Evolutionary conservation across 1,284 basidiomycete species (phyloP), one percentile per base, ranked within the genome.

Genomic region (Trichosporon asahii): DNA sequence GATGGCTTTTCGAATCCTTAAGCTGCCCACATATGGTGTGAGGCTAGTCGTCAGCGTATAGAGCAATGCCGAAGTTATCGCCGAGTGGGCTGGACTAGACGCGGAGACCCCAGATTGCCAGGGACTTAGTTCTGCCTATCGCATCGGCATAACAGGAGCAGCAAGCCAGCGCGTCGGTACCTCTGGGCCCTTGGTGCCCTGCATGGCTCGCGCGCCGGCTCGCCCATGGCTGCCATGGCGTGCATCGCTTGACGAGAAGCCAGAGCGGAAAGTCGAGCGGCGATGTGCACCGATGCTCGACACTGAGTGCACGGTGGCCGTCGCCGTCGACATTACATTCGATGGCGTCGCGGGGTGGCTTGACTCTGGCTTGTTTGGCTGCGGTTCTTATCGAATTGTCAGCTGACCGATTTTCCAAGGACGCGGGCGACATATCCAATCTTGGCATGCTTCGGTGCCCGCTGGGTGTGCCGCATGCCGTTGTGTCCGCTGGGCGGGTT

Each of bases 371-470:
- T 44, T 44, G 40, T 12, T 44, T 6, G 18, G 40, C 40, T 44
- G 5, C 2, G 40, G 3, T 18, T 44, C 49, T 53, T 53, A 53
- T 53, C 49, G 49, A 53, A 53, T 53, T 25, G 23, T 53, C 49
- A 53, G 49, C 49, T 53, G 49, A 53, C 49, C 21, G 49, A 53
- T 53, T 53, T 53, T 53, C 49, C 49, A 53, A 53, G 49, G 49
- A 53, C 49, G 49, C n/a, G 49, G 21, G 21, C n/a, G 49, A 25
- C 21, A 53, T 53, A 53, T 53, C 49, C 49, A 53, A 53, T 53
- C 49, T 25, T 53, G 40, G 40, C 40, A 18, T 21, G 21, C 49
- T 25, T 53, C 49, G 49, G 21, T 53, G 49, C 21, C 49, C 49
- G 49, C 49, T 53, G 49, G 49, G 31, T 33, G 49, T 3, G 49